These are phyloP conservation scores for Ceratobasidium sp. DNA, from an alignment of 1,284 basidiomycete genomes.

Conservation along the genomic window DNA sequence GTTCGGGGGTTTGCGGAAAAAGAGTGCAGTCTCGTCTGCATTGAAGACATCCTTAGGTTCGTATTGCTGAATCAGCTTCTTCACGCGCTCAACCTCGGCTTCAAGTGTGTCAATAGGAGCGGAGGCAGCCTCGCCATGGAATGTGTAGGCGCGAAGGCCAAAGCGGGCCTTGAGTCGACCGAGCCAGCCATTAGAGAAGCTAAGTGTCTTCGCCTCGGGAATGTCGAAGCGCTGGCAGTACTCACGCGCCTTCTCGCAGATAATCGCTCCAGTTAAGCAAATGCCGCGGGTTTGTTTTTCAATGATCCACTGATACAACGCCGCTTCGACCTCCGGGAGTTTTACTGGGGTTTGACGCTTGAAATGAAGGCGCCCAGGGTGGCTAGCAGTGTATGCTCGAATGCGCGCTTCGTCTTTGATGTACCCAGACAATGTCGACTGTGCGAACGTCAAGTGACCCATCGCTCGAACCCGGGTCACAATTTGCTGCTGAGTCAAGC, in stretches of 20 bases:
- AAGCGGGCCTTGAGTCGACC: background rate
- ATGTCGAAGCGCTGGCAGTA: conserved; percentile 3
- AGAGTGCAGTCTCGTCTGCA: conserved; percentile 56
- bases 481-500: background rate
- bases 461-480: background rate
- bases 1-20: conserved; percentile 51
- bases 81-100: conserved; percentile 7
- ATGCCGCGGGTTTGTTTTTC: conserved; percentile 49
- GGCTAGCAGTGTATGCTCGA: background rate
- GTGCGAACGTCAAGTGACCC: background rate
- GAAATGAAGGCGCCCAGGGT: background rate
- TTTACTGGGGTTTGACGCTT: conserved; percentile 42
- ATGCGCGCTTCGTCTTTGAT: background rate
- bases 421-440: background rate
- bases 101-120: conserved; percentile 6
- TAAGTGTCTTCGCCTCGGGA: background rate
- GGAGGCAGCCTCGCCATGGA: conserved; percentile 48
- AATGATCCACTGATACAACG: conserved; percentile 54
- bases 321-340: conserved; percentile 53
- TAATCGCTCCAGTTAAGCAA: conserved; percentile 6
- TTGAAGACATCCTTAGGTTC: conserved; percentile 54
- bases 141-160: conserved; percentile 48
- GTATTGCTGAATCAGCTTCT: conserved; percentile 33
- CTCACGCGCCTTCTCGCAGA: conserved; percentile 2
- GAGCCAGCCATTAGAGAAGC: conserved; percentile 10